Evolutionary conservation across 257 asterid genomes (phyloP), one percentile per base, ranked within the genome.

Genomic region (Salvia hispanica): DNA sequence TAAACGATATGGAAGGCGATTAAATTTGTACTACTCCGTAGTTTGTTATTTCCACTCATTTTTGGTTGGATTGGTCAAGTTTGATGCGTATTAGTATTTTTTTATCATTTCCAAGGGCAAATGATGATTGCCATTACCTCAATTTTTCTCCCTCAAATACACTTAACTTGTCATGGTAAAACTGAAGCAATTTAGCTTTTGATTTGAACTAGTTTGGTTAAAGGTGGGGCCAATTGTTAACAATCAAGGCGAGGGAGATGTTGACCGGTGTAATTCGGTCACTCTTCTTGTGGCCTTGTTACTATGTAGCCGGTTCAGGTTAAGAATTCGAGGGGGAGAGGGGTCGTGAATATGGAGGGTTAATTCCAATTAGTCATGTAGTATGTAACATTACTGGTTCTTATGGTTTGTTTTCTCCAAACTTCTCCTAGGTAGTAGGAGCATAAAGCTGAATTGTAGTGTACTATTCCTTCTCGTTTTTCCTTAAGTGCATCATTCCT

Each of bases 21-120:
- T 42, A 31, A 60, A 51, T 58, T 43, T 25, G 31, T 25, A 25
- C 31, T 25, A 25, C n/a, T n/a, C n/a, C n/a, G 21, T 18, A 18
- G 21, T 18, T 18, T 18, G 21, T 18, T 18, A 37, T 66, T 37
- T 3, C 10, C 13, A 7, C 10, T n/a, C 40, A 4, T 6, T 5
- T 39, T 53, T 47, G 46, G 60, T 53, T 48, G 74, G 58, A 33
- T 60, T 31, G 8, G 51, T 40, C 33, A 39, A 33, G 44, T 33
- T 58, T 58, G 39, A 57, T 31, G 69, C 64, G 6, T 31, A 7
- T 64, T 56, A 18, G 13, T 56, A 18, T 15, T 10, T 59, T n/a
- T 52, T 52, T 13, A 15, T 9, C 48, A 61, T 60, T 72, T 16
- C 14, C 36, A 36, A 40, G 25, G 63, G 57, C 36, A 25, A 10